These are phyloP conservation scores for Nitzschia inconspicua DNA, from an alignment of 108 stramenopile species.

Conservation along the genomic window DNA sequence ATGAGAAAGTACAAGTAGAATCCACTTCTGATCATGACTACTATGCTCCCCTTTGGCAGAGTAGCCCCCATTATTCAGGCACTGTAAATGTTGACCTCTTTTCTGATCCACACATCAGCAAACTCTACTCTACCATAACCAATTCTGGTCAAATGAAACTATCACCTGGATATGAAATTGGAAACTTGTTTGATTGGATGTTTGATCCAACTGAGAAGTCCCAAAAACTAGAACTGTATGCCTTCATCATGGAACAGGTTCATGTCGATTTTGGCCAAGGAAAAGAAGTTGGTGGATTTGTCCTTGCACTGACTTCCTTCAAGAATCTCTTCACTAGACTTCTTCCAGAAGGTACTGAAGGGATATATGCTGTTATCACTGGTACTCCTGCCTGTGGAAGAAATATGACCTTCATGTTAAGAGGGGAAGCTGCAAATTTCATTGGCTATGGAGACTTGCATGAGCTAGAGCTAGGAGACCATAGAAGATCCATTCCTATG, in stretches of 20 bases:
- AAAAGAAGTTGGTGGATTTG: slow-evolving; percentile 11
- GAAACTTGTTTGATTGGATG: slow-evolving; percentile 15
- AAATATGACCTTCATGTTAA: slow-evolving; percentile 15
- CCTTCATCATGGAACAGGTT: slow-evolving; percentile 15
- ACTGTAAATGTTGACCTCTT: slow-evolving; percentile 16
- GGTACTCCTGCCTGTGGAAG: slow-evolving; percentile 11
- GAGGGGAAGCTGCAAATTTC: slow-evolving; percentile 6
- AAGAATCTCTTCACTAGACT: slow-evolving; percentile 7
- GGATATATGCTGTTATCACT: slow-evolving; percentile 13
- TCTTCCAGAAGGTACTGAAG: slow-evolving; percentile 7
- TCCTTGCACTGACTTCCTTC: slow-evolving; percentile 3
- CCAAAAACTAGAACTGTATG: slow-evolving; percentile 6
- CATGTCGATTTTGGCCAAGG: not conserved
- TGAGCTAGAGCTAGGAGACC: slow-evolving; percentile 6
- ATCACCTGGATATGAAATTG: slow-evolving; percentile 3
- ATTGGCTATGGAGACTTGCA: slow-evolving; percentile 24
- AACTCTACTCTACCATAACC: not conserved
- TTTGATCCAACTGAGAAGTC: slow-evolving; percentile 8
- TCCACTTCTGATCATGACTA: not conserved
- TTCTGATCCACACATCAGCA: slow-evolving; percentile 4
- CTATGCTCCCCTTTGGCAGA: slow-evolving; percentile 33
- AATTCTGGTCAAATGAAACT: not conserved
- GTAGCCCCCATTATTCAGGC: slow-evolving; percentile 1
- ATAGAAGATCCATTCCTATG: not conserved
- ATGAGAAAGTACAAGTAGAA: not conserved